Base-by-base conservation (phyloP, 129 eudicot genomes). In the Deinandra increscens region DNA sequence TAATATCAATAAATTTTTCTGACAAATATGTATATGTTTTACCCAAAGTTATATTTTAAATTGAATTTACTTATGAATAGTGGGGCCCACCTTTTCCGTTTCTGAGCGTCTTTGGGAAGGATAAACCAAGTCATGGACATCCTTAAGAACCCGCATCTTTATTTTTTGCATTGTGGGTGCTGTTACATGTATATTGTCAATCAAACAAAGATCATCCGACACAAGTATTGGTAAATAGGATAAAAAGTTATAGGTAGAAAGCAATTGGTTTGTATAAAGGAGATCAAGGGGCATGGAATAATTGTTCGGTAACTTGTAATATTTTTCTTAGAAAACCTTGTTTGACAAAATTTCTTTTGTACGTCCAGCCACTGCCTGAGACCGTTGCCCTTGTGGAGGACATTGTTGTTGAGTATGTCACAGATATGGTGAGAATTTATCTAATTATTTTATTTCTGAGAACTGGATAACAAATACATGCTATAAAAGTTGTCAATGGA, bases 391-490 rank as follows among this genome's bases (percentile, higher is more conserved):
- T 93, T 67, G 83, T 89, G 80, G 99, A 93, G 84, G 99, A 93
- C 82, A 93, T 93, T 65, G 97, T 93, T 22, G 92, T 93, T 44
- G 99, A 93, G 71, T 93, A 93, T 72, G 99, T 93, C 50, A 89
- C 93, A 11, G 99, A 93, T 73, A 63, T 93, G 95, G 97, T 84
- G 75, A 81, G 83, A 71, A 3, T 19, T 20, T n/a, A 29, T 42
- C 15, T 49, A 43, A 29, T 41, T 60, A 3, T n/a, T 34, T 36
- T 60, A 26, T 26, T 13, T 34, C 6, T 14, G 13, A n/a, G 14
- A 31, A 22, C 54, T 0, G 6, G 53, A 14, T 69, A 1, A 38
- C 65, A 23, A 70, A 46, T 38, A 6, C 26, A 37, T 20, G 26
- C 17, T 31, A 51, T 15, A 59, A 43, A 29, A 55, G 45, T 11